Evolutionary conservation across 192 early-diverging fungal species (phyloP).

Genomic region (Obelidium mucronatum): DNA sequence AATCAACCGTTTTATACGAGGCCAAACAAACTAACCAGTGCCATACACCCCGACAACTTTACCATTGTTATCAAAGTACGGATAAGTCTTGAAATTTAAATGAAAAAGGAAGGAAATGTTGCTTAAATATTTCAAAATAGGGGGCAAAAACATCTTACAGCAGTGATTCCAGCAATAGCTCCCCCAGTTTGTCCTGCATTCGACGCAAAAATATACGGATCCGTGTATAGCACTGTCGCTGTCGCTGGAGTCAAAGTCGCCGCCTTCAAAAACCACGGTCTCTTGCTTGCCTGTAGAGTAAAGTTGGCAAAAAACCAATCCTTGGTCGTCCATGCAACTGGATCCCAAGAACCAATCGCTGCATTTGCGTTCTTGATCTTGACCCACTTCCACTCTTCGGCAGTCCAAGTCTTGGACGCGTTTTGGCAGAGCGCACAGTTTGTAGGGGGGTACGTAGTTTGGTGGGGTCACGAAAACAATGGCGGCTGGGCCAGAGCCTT

Average conservation of each 20-base stretch:
- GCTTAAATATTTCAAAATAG: background rate
- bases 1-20: background rate
- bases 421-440: background rate
- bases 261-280: slow-evolving; percentile 2
- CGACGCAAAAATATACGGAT: background rate
- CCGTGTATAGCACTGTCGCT: background rate
- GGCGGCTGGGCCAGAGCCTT: background rate
- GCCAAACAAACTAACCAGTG: background rate
- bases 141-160: background rate
- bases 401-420: background rate
- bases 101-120: background rate
- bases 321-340: background rate
- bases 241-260: background rate
- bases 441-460: background rate
- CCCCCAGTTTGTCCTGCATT: background rate
- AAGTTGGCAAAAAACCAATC: background rate
- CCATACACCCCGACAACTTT: background rate
- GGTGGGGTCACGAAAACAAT: background rate
- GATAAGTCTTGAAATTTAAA: background rate
- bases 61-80: slow-evolving; percentile 7
- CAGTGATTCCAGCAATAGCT: slow-evolving; percentile 8
- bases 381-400: background rate
- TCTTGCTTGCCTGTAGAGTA: background rate
- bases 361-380: background rate
- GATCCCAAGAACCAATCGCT: slow-evolving; percentile 6